Evolutionary conservation across 441 rosid species (phyloP).

Genomic region (Aquilaria agallochum): DNA sequence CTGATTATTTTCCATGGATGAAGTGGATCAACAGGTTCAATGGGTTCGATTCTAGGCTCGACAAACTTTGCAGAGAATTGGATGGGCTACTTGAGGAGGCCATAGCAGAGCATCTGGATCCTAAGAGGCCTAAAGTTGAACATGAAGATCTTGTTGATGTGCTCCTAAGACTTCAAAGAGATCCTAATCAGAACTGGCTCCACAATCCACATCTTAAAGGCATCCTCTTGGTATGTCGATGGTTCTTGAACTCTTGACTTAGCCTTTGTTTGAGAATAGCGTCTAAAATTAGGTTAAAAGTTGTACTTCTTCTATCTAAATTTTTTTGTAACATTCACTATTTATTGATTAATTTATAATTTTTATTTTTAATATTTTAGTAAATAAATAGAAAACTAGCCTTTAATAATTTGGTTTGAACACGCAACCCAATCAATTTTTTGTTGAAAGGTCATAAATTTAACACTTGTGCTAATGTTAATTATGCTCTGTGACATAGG

Average conservation of each 20-base stretch:
- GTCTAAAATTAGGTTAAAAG: too few species aligned
- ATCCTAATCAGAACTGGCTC: conserved; percentile 3
- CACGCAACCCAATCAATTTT: too few species aligned
- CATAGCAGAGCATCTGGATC: conserved; percentile 12
- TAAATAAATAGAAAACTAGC: not conserved
- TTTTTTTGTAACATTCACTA: not conserved
- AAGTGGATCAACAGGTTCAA: conserved; percentile 15
- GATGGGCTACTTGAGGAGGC: conserved; percentile 5
- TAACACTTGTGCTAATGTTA: too few species aligned
- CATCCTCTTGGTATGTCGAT: conserved; percentile 6
- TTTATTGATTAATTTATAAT: too few species aligned
- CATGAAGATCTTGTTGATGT: conserved; percentile 14
- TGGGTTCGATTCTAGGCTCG: not conserved
- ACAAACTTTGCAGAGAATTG: conserved; percentile 3
- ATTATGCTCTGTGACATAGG: conserved; percentile 6
- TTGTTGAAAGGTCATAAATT: too few species aligned
- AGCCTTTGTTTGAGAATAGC: too few species aligned
- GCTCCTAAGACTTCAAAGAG: conserved; percentile 8
- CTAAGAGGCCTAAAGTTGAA: not conserved
- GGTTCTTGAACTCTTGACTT: too few species aligned
- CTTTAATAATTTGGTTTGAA: too few species aligned
- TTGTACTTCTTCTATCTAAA: too few species aligned
- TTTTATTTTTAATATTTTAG: not conserved
- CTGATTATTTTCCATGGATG: conserved; percentile 29
- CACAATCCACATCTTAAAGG: conserved; percentile 6